Base-by-base conservation (phyloP, 1,284 basidiomycete species). In the Ganoderma lucidum region DNA sequence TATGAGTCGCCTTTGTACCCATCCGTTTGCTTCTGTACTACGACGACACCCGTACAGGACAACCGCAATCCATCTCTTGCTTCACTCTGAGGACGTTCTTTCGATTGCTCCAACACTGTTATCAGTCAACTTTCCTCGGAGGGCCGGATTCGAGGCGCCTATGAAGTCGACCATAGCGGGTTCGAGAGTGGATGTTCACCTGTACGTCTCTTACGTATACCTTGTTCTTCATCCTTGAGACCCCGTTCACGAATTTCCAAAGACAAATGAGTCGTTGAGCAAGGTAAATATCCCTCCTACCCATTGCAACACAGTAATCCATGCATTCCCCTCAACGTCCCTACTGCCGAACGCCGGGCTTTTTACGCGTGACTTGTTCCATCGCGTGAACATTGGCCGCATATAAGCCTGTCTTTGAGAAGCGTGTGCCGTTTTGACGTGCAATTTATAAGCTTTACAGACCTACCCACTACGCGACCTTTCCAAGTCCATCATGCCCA, bases 401-500 rank as follows among this genome's bases (percentile, higher is more conserved):
- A 56, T 56, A 56, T 19, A 56, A 17, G 32, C 35, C 35, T 35
- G 30, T 6, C 53, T 56, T 17, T 28, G 8, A 56, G 53, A 56
- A 56, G 53, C 53, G 30, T 28, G 48, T 51, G 48, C 23, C 30
- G 8, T 56, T 56, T 56, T 15, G 35, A 35, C 19, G 53, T 56
- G 30, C 30, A 15, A 17, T 35, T 3, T 35, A 56, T 35, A 56
- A 56, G 30, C 14, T 12, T 19, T 14, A 17, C 15, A 30, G 53
- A 35, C 53, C 15, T 4, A 1, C 53, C 17, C 23, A 35, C 53
- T 35, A 35, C 53, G 15, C 30, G 30, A 8, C 8, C 58, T 41
- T 39, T 35, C 37, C 14, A 39, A 39, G 6, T 35, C n/a, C 62
- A 41, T 60, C 3, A 77, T 77, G 76, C 75, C 76, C 39, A 68